Conservation (phyloP, 768 basidiomycete species). For the Lyophyllum shimeji region DNA sequence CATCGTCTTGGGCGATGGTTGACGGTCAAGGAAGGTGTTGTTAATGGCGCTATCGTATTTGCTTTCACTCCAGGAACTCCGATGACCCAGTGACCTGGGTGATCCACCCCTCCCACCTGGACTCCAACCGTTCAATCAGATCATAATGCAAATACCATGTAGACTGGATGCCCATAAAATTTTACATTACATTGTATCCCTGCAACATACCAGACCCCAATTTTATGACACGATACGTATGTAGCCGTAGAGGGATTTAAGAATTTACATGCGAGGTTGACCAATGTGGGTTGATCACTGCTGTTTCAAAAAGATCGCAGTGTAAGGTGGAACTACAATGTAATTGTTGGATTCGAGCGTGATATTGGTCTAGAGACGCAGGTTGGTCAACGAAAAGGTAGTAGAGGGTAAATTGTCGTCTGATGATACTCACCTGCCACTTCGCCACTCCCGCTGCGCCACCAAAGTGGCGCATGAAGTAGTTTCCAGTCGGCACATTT, state of each 20-base stretch:
- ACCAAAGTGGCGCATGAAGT: constrained; percentile 58
- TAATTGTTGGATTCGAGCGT: constrained; percentile 28
- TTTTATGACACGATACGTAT: not conserved
- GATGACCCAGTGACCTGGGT: no score
- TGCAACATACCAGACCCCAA: no score
- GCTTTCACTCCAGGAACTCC: constrained; percentile 7
- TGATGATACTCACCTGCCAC: constrained; percentile 43
- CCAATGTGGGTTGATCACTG: constrained; percentile 4
- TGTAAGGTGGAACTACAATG: constrained; percentile 33
- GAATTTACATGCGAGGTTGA: not conserved
- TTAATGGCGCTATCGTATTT: constrained; percentile 72
- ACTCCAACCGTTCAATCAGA: no score
- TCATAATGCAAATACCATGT: no score
- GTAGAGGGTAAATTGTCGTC: not conserved
- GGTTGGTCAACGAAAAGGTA: not conserved
- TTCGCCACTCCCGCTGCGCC: constrained; percentile 52
- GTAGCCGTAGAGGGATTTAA: not conserved
- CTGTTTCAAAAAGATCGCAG: constrained; percentile 28
- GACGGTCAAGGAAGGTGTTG: constrained; percentile 66
- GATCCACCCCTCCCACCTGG: no score
- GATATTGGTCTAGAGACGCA: constrained; percentile 26
- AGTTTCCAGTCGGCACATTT: constrained; percentile 45
- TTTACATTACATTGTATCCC: no score
- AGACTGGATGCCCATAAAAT: no score
- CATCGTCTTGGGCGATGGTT: constrained; percentile 91